These are phyloP conservation scores for Crithidia expoeki DNA, from an alignment of 208 protist genomes.

Conservation along the genomic window DNA sequence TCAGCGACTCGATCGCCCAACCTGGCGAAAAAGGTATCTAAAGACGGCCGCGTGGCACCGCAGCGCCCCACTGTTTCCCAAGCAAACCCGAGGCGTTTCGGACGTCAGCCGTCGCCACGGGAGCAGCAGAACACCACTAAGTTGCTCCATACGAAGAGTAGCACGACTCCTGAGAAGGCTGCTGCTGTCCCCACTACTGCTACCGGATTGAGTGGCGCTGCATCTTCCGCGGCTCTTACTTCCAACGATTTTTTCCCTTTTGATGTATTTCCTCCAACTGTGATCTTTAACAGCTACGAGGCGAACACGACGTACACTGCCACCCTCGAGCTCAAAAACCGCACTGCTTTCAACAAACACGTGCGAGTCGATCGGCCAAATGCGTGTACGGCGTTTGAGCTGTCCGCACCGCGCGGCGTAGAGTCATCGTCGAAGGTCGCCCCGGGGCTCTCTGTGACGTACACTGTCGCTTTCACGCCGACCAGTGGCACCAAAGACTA, in stretches of 20 bases:
- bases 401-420: conserved; percentile 60
- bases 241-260: conserved; percentile 54
- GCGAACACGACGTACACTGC: conserved; percentile 77
- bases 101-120: neutral
- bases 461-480: conserved; percentile 86
- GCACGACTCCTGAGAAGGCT: neutral
- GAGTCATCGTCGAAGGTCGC: conserved; percentile 82
- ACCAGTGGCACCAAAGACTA: conserved; percentile 81
- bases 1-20: neutral
- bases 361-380: conserved; percentile 83
- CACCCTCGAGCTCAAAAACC: conserved; percentile 84
- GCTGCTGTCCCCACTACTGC: neutral
- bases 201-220: neutral
- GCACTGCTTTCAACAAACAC: conserved; percentile 70
- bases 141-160: neutral
- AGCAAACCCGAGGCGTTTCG: neutral
- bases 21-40: neutral
- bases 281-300: conserved; percentile 83
- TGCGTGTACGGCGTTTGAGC: conserved; percentile 64
- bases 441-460: conserved; percentile 88
- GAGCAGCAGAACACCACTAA: neutral
- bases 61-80: conserved; percentile 2
- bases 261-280: conserved; percentile 74
- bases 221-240: neutral
- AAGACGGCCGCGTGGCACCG: neutral